These are phyloP conservation scores for Penicillium sp. DNA, from an alignment of 2,329 filamentous ascomycete species.

Conservation along the genomic window DNA sequence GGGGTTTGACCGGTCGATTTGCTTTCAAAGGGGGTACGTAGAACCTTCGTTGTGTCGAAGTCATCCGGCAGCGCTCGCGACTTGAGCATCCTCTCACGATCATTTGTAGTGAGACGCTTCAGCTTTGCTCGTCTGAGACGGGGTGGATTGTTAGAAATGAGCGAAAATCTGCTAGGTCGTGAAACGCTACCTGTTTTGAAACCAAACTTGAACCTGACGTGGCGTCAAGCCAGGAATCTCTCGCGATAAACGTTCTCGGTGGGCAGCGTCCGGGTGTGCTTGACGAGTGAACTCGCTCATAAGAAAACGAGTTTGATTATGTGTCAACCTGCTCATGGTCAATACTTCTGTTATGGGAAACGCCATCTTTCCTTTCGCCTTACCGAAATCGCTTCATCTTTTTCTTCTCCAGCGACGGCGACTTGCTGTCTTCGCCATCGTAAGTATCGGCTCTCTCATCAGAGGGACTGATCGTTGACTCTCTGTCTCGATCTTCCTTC, in stretches of 20 bases:
- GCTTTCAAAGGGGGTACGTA: constrained; percentile 59
- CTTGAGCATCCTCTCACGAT: constrained; percentile 65
- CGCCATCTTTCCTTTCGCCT: constrained; percentile 1
- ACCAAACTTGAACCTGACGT: constrained; percentile 96
- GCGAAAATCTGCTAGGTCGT: neutral
- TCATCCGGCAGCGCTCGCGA: constrained; percentile 63
- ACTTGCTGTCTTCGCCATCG: constrained; percentile 34
- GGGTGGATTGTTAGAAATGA: constrained; percentile 14
- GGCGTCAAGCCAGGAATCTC: constrained; percentile 92
- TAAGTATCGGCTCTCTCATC: constrained; percentile 34
- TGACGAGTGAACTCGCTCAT: constrained; percentile 98
- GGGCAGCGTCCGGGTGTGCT: constrained; percentile 88
- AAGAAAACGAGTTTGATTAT: constrained; percentile 94
- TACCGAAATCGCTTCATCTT: constrained; percentile 52
- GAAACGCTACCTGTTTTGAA: constrained; percentile 82
- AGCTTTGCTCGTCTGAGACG: constrained; percentile 61
- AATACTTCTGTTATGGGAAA: neutral
- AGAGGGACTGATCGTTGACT: constrained; percentile 30
- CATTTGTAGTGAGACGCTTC: constrained; percentile 64
- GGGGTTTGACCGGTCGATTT: constrained; percentile 52
- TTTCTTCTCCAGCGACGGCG: constrained; percentile 40
- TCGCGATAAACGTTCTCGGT: constrained; percentile 81
- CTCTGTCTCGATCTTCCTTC: constrained; percentile 22
- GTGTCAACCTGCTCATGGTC: constrained; percentile 69
- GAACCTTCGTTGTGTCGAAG: constrained; percentile 63